Evolutionary conservation across 140 eudicot genomes (phyloP).

Genomic region (Senecio squalidus): DNA sequence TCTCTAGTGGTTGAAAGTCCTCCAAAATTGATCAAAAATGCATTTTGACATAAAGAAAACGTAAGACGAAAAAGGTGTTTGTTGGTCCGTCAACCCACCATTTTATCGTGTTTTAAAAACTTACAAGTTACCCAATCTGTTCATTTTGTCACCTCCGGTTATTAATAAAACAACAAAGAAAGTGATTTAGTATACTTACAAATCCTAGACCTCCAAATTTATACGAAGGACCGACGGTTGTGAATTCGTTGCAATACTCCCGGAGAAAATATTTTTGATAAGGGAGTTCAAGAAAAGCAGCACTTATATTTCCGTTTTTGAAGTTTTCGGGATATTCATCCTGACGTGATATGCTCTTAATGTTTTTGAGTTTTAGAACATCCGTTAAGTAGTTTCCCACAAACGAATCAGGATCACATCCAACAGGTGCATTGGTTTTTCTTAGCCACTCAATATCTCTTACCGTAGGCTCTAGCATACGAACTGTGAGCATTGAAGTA

Average conservation of each 20-base stretch:
- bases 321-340: constrained; percentile 26
- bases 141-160: neutral
- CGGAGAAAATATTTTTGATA: constrained; percentile 41
- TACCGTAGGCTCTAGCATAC: constrained; percentile 42
- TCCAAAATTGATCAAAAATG: neutral
- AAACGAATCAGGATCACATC: constrained; percentile 55
- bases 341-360: constrained; percentile 15
- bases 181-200: constrained; percentile 31
- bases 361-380: constrained; percentile 29
- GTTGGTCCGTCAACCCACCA: too few relatives aligned
- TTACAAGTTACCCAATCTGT: neutral
- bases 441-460: constrained; percentile 40
- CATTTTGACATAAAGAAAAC: too few relatives aligned
- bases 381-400: constrained; percentile 34
- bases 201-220: constrained; percentile 58
- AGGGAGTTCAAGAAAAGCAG: constrained; percentile 62
- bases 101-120: too few relatives aligned
- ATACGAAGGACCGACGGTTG: constrained; percentile 36
- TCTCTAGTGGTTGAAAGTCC: neutral
- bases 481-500: constrained; percentile 53
- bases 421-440: constrained; percentile 44
- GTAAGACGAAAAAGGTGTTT: too few relatives aligned
- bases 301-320: constrained; percentile 26
- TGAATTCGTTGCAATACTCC: constrained; percentile 36
- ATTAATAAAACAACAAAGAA: neutral